Percentiles rank a stretch among this genome's conserved stretches.
Conservation (phyloP, 202 grass and related monocot genomes). For the Schoenoplectus tabernaemontani region DNA sequence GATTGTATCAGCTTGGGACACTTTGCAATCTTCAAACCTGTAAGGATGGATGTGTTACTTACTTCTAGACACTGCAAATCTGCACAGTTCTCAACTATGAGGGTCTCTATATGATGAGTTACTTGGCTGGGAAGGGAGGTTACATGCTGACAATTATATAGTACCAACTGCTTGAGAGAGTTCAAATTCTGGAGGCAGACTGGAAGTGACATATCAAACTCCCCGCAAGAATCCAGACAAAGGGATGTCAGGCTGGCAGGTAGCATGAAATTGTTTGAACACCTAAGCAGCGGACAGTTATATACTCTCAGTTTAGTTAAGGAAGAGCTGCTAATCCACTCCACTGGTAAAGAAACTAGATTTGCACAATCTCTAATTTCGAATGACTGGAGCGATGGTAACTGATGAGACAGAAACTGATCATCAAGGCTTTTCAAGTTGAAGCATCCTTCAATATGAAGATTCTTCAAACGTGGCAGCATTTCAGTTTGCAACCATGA, state of each 20-base stretch:
- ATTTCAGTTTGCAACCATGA: slow-evolving; percentile 25
- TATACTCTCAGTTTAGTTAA: neutral
- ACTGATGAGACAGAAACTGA: neutral
- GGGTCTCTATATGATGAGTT: neutral
- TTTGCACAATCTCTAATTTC: neutral
- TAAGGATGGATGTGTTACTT: neutral
- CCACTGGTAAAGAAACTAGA: neutral
- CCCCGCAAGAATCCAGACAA: neutral
- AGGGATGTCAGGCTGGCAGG: neutral
- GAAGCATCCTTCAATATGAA: neutral
- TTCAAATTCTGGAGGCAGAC: neutral
- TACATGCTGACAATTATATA: neutral
- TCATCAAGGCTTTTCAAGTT: neutral
- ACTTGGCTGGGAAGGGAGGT: neutral
- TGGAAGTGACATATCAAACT: slow-evolving; percentile 1
- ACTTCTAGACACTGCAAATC: neutral
- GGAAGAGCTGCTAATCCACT: neutral
- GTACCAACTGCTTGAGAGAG: neutral
- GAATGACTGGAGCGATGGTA: neutral
- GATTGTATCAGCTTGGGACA: slow-evolving; percentile 4
- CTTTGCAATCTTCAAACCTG: neutral
- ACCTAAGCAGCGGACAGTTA: neutral
- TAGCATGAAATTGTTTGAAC: neutral
- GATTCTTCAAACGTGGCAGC: neutral
- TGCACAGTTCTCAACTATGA: neutral